Evolutionary conservation across 495 filamentous ascomycete genomes (phyloP).

Genomic region (Neurospora sp.): DNA sequence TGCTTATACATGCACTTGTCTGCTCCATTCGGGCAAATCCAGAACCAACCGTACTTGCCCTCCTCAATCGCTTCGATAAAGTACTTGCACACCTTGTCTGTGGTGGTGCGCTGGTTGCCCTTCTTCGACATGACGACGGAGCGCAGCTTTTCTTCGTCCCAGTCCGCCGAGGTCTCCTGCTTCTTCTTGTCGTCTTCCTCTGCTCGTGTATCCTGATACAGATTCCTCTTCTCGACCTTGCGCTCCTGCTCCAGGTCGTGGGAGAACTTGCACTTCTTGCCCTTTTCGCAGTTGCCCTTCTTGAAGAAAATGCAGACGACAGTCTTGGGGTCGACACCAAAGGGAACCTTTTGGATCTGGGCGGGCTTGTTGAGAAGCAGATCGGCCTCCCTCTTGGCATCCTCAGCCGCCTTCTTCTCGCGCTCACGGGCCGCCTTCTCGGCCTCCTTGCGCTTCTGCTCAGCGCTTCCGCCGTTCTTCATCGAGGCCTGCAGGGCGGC

Average conservation of each 20-base stretch:
- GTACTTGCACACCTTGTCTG: slow-evolving; percentile 98
- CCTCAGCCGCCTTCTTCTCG: slow-evolving; percentile 75
- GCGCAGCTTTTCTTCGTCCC: slow-evolving; percentile 94
- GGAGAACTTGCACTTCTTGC: slow-evolving; percentile 93
- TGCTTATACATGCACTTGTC: slow-evolving; percentile 99
- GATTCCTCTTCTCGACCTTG: slow-evolving; percentile 81
- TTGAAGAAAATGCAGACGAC: slow-evolving; percentile 95
- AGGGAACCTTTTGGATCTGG: slow-evolving; percentile 91
- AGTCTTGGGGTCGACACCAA: slow-evolving; percentile 96
- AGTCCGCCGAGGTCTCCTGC: slow-evolving; percentile 85
- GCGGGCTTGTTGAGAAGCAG: slow-evolving; percentile 88
- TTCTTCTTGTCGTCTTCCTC: slow-evolving; percentile 72
- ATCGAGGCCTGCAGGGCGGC: slow-evolving; percentile 65
- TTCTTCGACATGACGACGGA: slow-evolving; percentile 90
- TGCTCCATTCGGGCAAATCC: slow-evolving; percentile 92
- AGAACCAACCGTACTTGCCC: slow-evolving; percentile 98
- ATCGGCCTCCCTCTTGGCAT: slow-evolving; percentile 66
- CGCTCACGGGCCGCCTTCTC: slow-evolving; percentile 76
- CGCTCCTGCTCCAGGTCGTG: slow-evolving; percentile 85
- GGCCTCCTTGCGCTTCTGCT: slow-evolving; percentile 81
- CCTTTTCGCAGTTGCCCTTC: slow-evolving; percentile 95
- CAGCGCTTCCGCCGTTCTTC: slow-evolving; percentile 60
- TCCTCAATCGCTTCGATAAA: slow-evolving; percentile 98
- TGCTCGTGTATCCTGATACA: slow-evolving; percentile 81
- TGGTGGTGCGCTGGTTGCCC: slow-evolving; percentile 90